Conservation (phyloP, 2,329 filamentous ascomycete species). For the Colletotrichum falcatum region DNA sequence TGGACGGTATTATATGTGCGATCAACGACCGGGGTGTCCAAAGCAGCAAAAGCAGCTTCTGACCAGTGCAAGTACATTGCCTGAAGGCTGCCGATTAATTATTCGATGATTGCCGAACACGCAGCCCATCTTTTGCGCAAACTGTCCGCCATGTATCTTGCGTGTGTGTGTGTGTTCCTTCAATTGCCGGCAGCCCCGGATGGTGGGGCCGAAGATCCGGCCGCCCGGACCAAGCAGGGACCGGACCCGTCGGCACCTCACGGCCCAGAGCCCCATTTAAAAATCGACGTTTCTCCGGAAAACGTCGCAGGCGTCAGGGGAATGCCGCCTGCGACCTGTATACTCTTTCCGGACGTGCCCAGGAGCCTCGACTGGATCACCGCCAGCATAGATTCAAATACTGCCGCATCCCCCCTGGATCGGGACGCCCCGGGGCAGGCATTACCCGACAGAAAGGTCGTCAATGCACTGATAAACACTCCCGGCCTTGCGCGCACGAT, state of each 20-base stretch:
- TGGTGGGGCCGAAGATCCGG: background rate
- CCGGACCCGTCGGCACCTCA: background rate
- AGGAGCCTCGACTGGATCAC: too few species aligned
- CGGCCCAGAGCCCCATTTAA: background rate
- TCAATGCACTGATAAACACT: background rate
- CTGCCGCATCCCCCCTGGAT: too few species aligned
- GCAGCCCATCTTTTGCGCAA: background rate
- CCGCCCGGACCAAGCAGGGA: background rate
- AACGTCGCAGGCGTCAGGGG: fast-evolving
- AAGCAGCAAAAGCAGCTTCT: background rate
- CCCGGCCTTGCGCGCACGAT: background rate
- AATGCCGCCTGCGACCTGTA: background rate
- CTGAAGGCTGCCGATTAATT: background rate
- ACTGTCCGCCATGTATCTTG: background rate
- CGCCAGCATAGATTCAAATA: background rate
- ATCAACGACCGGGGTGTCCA: background rate
- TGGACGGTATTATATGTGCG: background rate
- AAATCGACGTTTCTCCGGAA: background rate
- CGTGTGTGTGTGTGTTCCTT: background rate
- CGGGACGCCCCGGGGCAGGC: background rate
- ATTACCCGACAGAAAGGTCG: background rate
- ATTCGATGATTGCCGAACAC: too few species aligned
- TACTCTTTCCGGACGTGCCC: background rate
- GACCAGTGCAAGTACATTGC: background rate
- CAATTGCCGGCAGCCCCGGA: background rate